Base-by-base conservation (phyloP, 352 stramenopile species). In the Pythium sp. region DNA sequence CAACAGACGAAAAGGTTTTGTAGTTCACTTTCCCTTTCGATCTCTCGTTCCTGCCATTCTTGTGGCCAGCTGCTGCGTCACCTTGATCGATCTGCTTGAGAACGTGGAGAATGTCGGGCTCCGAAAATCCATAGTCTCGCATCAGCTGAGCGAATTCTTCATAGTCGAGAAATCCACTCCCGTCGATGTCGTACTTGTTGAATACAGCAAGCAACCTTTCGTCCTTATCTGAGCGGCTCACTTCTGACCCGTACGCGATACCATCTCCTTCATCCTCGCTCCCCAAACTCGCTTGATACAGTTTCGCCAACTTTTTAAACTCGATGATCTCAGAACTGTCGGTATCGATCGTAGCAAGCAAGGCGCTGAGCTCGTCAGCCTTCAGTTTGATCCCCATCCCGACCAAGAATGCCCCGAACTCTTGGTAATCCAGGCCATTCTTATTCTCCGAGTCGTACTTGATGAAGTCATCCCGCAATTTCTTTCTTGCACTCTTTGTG, bases 401-500 rank as follows among this genome's bases (percentile, higher is more conserved):
- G 62, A 86, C 64, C 0, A 92, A 66, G 11, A 92, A 76, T 9
- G 80, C 80, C 1, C 73, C 70, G 56, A 92, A 92, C 58, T 92
- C 84, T 34, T 86, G 75, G 49, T 84, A 81, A 58, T 90, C 80
- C 0, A 92, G 75, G 36, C 72, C 68, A 9, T 75, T 69, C 46
- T 60, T 89, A n/a, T 70, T 73, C 12, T 90, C 77, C 6, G 76
- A 59, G 57, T 89, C 84, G 36, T 81, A 92, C 34, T 80, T 74
- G 3, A 41, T 64, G 58, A 90, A 92, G 26, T 86, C 80, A 3
- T 68, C 53, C 11, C 66, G 71, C 6, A 92, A 20, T 24, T 73
- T 60, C 30, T 20, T 66, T 55, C 30, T 46, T 62, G 18, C 56
- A 57, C 36, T 77, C 14, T 70, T 79, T 34, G 20, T 72, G 22